These are phyloP conservation scores for Mortierella sp. DNA, from an alignment of 371 early-diverging fungal species.

Conservation along the genomic window DNA sequence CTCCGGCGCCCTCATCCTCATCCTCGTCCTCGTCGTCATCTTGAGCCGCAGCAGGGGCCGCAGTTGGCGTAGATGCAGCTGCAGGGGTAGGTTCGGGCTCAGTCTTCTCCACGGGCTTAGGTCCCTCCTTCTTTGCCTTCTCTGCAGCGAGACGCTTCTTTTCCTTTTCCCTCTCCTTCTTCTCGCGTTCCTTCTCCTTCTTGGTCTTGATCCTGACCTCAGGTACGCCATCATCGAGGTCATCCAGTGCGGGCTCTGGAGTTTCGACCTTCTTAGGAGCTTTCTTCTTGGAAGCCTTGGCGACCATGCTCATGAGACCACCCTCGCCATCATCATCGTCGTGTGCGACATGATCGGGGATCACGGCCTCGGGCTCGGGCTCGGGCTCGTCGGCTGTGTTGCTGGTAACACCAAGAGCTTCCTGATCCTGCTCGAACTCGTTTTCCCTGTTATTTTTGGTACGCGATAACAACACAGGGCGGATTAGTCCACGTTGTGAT, in stretches of 20 bases:
- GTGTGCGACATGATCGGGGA: conserved; percentile 40
- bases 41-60: conserved; percentile 40
- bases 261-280: conserved; percentile 55
- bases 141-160: conserved; percentile 55
- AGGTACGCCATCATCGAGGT: conserved; percentile 46
- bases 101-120: conserved; percentile 23
- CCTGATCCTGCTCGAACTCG: conserved; percentile 56
- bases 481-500: no score
- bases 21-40: conserved; percentile 51
- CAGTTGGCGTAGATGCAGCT: conserved; percentile 31
- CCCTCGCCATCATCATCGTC: conserved; percentile 52
- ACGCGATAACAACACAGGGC: no score
- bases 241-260: conserved; percentile 13
- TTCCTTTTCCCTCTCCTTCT: conserved; percentile 63
- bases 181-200: conserved; percentile 73
- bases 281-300: conserved; percentile 59
- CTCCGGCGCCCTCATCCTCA: conserved; percentile 55
- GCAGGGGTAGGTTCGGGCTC: conserved; percentile 52
- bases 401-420: conserved; percentile 28
- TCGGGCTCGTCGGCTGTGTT: conserved; percentile 16
- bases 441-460: conserved; percentile 41
- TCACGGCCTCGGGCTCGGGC: conserved; percentile 34
- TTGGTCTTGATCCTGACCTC: conserved; percentile 61
- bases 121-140: conserved; percentile 52
- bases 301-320: conserved; percentile 51